Evolutionary conservation across 148 eudicot species (phyloP), one percentile per base, ranked within the genome.

Genomic region (Gaultheria prostrata): DNA sequence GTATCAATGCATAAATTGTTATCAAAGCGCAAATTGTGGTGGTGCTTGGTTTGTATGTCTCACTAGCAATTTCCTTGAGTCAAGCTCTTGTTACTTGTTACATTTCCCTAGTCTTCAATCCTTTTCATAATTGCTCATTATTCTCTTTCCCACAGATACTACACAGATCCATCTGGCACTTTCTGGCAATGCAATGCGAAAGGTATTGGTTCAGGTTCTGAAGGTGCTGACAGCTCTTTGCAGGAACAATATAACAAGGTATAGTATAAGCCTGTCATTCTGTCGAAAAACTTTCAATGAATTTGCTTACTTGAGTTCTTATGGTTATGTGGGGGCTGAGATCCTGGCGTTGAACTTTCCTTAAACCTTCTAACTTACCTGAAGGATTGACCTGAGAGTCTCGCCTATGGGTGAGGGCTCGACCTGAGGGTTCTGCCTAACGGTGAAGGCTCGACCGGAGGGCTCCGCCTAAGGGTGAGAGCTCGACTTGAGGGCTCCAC

Each of bases 221-320:
- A 91, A 88, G 93, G 93, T 83, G 93, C 93, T 79, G 93, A 91
- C 85, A 89, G 92, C 89, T 91, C 93, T 82, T 79, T 91, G 85
- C 93, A 91, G 81, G 93, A 91, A 85, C 93, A 91, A 78, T 89
- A 72, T 76, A 91, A 89, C 84, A 88, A 89, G 92, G 93, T 91
- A 84, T 8, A 20, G 8, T 28, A 13, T 30, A 28, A 13, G 72
- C 72, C 39, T 28, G 72, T 67, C 39, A 14, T 67, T 67, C 8
- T 67, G 72, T 67, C 3, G 18, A 32, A 28, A 65, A 67, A 11
- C 17, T 30, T 67, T 13, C 35, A 3, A 30, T 13, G 39, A 28
- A 28, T 67, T 67, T 30, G 35, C 18, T 30, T 28, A 28, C 72
- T 30, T 67, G 35, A 13, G 33, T 67, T 67, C 72, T 67, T 67